These are phyloP conservation scores for Candida sp. DNA, from an alignment of 1,139 yeast species.

Conservation along the genomic window DNA sequence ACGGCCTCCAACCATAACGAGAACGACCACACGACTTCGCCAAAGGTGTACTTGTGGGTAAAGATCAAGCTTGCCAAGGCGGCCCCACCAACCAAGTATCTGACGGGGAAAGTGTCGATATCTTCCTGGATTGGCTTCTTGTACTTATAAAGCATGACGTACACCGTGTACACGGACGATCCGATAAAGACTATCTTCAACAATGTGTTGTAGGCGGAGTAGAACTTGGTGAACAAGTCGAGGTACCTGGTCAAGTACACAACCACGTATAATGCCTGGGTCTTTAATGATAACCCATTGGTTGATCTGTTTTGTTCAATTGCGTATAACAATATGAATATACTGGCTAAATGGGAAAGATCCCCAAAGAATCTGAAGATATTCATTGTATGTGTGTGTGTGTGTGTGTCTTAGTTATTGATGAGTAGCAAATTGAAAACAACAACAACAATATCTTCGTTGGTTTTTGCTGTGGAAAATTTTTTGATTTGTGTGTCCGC, in stretches of 20 bases:
- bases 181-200: conserved; percentile 84
- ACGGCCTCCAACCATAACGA: conserved; percentile 89
- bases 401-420: not conserved
- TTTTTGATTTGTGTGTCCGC: not conserved
- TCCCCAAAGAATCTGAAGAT: conserved; percentile 72
- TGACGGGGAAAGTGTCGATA: conserved; percentile 76
- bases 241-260: conserved; percentile 85
- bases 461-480: not conserved
- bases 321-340: conserved; percentile 73
- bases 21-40: conserved; percentile 77
- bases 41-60: conserved; percentile 62
- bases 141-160: conserved; percentile 69
- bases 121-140: conserved; percentile 55
- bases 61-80: conserved; percentile 63
- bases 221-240: conserved; percentile 63
- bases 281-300: conserved; percentile 87
- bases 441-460: not conserved
- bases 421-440: not conserved
- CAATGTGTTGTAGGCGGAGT: conserved; percentile 73
- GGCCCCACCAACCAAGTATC: conserved; percentile 72
- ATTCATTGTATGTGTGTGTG: conserved; percentile 33
- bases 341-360: conserved; percentile 81
- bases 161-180: conserved; percentile 76
- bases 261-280: conserved; percentile 78
- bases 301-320: conserved; percentile 70